phyloP scores from a whole-genome alignment of 2,329 filamentous ascomycete species.

The Colletotrichum tropicicola region DNA sequence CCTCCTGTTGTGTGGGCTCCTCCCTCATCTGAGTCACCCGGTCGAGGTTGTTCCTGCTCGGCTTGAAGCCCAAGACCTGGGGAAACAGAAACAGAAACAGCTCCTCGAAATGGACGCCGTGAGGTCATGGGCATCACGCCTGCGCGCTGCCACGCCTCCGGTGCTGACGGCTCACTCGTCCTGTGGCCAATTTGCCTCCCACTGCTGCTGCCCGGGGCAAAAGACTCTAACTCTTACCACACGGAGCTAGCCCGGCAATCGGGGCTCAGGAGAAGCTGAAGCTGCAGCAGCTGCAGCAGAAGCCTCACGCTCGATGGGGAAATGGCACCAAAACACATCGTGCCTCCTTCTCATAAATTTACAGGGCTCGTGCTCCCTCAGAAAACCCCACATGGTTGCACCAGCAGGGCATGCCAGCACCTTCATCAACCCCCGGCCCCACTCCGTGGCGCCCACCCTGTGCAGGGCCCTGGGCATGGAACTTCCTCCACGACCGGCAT shows the following conservation, averaged over 20 bases:
- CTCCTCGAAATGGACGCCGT: too few species aligned
- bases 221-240: background rate
- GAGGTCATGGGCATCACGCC: background rate
- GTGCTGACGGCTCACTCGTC: background rate
- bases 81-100: too few species aligned
- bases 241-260: background rate
- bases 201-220: too few species aligned
- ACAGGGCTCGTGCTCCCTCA: slow-evolving; percentile 21
- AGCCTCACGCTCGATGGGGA: background rate
- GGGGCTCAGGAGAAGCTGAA: background rate
- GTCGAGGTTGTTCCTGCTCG: background rate
- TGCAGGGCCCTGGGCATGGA: background rate
- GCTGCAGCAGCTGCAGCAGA: background rate
- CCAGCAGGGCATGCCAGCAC: background rate
- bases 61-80: background rate
- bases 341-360: slow-evolving; percentile 17
- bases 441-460: slow-evolving; percentile 9
- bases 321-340: slow-evolving; percentile 6
- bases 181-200: background rate
- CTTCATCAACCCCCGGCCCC: background rate
- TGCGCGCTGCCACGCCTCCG: background rate
- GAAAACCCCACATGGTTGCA: slow-evolving; percentile 19
- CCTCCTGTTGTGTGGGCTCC: background rate
- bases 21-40: slow-evolving; percentile 7
- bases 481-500: background rate